A percentile compares a stretch with the other conserved stretches of the same genome.
phyloP scores from a whole-genome alignment of 495 filamentous ascomycete species.

The Aspergillus coremiiformis region DNA sequence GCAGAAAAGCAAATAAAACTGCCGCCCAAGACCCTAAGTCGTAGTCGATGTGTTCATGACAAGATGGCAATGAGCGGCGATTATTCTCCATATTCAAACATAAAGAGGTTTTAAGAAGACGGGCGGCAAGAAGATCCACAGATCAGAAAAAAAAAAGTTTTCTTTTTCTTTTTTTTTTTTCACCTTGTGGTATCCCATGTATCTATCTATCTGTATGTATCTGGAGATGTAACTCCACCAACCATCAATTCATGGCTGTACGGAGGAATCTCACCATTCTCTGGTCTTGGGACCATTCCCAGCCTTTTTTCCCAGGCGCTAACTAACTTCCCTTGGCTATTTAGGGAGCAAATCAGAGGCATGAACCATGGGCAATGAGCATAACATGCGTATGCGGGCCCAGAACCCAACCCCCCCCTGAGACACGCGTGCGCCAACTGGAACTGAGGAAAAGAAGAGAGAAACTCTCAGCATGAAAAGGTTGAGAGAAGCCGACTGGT shows the following conservation, averaged over 20 bases:
- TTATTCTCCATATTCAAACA: background rate
- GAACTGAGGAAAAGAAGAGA: background rate
- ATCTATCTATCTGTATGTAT: too few species aligned
- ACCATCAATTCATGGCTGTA: background rate
- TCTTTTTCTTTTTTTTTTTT: background rate
- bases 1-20: background rate
- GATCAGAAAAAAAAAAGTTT: too few species aligned
- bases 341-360: conserved; percentile 17
- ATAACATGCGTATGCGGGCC: conserved; percentile 28
- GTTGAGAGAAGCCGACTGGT: background rate
- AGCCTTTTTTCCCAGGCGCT: conserved; percentile 7
- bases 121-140: conserved; percentile 2
- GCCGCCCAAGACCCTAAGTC: too few species aligned
- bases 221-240: background rate
- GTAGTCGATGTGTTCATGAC: background rate
- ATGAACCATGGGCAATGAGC: conserved; percentile 8
- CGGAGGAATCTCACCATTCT: conserved; percentile 5
- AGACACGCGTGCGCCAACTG: conserved; percentile 21
- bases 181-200: background rate
- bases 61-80: background rate
- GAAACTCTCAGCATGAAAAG: too few species aligned
- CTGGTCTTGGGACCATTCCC: conserved; percentile 6
- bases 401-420: conserved; percentile 19
- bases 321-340: conserved; percentile 6
- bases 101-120: background rate